Percentiles rank a stretch among this genome's conserved stretches.
Evolutionary conservation across 2,329 filamentous ascomycete species (phyloP).

Genomic region (Thielaviopsis euricoi): DNA sequence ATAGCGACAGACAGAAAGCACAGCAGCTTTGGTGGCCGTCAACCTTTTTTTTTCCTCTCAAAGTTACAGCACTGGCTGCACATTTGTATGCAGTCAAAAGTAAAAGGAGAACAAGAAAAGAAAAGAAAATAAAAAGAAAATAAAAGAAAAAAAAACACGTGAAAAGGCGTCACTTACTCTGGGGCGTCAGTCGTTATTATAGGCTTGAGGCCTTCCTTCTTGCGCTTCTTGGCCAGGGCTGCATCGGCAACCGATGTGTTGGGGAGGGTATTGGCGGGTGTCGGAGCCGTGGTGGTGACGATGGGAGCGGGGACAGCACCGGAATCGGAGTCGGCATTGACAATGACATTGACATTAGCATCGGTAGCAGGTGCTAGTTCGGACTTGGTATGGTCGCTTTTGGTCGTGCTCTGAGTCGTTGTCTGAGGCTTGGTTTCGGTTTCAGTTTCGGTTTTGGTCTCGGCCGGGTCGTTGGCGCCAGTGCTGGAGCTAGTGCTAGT

Average conservation of each 20-base stretch:
- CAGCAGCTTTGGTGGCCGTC: too few species aligned
- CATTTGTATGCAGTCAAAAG: background rate
- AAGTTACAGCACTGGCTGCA: too few species aligned
- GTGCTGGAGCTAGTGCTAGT: background rate
- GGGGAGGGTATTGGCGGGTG: too few species aligned
- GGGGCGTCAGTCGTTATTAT: slow-evolving; percentile 2
- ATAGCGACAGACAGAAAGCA: too few species aligned
- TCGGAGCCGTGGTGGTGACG: too few species aligned
- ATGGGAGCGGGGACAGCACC: background rate
- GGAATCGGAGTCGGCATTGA: background rate
- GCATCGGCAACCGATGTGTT: background rate
- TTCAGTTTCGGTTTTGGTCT: too few species aligned
- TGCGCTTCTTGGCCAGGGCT: slow-evolving; percentile 4
- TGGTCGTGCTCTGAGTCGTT: background rate
- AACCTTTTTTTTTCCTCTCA: too few species aligned
- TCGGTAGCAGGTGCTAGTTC: background rate
- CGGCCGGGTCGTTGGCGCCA: background rate
- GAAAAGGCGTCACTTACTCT: too few species aligned
- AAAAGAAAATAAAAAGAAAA: background rate
- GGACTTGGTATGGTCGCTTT: background rate
- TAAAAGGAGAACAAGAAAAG: background rate
- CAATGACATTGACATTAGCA: background rate
- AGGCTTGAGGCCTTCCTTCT: slow-evolving; percentile 6
- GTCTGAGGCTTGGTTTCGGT: background rate
- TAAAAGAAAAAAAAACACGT: background rate